Percentiles rank a stretch among this genome's conserved stretches.
Conservation (phyloP, 2,329 filamentous ascomycete species). For the Calonectria honghensis region DNA sequence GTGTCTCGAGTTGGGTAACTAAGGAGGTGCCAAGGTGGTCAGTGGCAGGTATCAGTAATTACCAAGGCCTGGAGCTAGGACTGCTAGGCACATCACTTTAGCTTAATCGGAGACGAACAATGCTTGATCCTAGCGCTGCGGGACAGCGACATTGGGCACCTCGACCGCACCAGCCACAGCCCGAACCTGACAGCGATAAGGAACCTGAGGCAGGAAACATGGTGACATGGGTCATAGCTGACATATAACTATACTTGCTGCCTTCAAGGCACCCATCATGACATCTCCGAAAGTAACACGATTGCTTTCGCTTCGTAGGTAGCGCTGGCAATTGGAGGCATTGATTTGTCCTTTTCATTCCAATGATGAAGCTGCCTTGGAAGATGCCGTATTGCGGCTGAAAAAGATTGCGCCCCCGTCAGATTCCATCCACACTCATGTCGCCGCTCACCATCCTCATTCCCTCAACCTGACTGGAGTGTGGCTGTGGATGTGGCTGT, state of each 20-base stretch:
- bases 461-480: neutral
- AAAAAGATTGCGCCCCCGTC: constrained; percentile 30
- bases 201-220: constrained; percentile 37
- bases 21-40: constrained; percentile 57
- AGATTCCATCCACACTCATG: constrained; percentile 33
- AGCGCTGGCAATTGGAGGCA: neutral
- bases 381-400: neutral
- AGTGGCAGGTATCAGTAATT: constrained; percentile 50
- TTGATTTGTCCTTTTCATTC: constrained; percentile 9
- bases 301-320: neutral
- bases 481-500: constrained; percentile 46
- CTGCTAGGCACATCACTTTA: constrained; percentile 44
- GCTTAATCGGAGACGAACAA: constrained; percentile 26
- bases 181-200: constrained; percentile 5
- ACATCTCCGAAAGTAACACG: constrained; percentile 22
- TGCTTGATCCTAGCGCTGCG: constrained; percentile 26
- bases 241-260: neutral
- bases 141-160: constrained; percentile 30
- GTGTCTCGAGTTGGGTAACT: constrained; percentile 38
- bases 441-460: constrained; percentile 7
- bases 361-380: neutral
- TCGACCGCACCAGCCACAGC: constrained; percentile 39
- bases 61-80: constrained; percentile 34
- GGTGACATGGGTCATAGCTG: neutral
- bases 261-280: constrained; percentile 33